Conservation (phyloP, 805 yeast species). For the Ogataea zsoltii region DNA sequence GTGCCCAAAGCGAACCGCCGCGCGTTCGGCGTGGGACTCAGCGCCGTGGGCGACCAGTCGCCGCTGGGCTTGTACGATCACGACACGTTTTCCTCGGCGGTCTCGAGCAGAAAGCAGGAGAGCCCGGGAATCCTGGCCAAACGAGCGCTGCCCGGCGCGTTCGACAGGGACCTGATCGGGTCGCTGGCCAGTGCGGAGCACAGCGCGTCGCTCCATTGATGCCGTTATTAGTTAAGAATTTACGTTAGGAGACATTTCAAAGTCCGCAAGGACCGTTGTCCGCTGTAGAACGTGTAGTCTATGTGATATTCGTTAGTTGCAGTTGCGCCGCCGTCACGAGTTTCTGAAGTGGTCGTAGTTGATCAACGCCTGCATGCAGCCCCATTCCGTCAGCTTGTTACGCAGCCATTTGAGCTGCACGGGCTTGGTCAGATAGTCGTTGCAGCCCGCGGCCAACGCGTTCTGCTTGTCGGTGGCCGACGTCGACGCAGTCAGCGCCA, state of each 20-base stretch:
- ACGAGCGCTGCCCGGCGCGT: constrained; percentile 19
- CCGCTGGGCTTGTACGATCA: constrained; percentile 12
- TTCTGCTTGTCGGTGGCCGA: constrained; percentile 81
- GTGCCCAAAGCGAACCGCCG: constrained; percentile 2
- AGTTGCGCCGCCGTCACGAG: constrained; percentile 2
- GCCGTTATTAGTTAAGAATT: no score
- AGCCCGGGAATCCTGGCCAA: constrained; percentile 10
- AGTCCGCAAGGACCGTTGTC: no score
- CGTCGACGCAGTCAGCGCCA: constrained; percentile 93
- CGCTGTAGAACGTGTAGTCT: no score
- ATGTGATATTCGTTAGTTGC: no score
- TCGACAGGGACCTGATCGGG: constrained; percentile 8
- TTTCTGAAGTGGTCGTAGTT: constrained; percentile 91
- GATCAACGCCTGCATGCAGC: constrained; percentile 97
- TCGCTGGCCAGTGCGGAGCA: constrained; percentile 5
- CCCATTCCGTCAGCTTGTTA: constrained; percentile 95
- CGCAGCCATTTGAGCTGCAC: constrained; percentile 93
- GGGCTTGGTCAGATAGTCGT: constrained; percentile 94
- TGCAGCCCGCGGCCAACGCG: constrained; percentile 96
- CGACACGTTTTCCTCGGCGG: constrained; percentile 4
- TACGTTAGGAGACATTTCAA: background rate
- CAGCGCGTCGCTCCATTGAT: background rate
- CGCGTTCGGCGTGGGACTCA: background rate
- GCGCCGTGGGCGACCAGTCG: background rate
- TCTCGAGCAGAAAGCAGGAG: constrained; percentile 10